Conservation (phyloP, 2,329 filamentous ascomycete species). For the Leptographium lundbergii region DNA sequence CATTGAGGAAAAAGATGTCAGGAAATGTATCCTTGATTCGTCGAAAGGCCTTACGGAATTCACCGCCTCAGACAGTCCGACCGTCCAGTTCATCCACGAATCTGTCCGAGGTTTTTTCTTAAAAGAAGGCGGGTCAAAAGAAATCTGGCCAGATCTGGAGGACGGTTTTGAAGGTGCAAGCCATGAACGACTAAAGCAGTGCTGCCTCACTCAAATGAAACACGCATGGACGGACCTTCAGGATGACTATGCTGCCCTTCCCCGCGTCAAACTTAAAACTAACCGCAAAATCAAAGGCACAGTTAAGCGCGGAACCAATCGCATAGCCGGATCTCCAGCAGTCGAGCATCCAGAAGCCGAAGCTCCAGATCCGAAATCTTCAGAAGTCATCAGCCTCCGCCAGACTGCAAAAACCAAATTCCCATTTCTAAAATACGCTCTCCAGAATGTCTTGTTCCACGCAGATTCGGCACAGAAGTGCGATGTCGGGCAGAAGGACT, state of each 20-base stretch:
- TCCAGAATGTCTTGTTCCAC: conserved; percentile 26
- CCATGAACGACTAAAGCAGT: conserved; percentile 30
- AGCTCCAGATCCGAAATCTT: background rate
- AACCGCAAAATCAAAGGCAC: background rate
- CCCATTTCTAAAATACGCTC: conserved; percentile 35
- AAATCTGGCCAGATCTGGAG: conserved; percentile 21
- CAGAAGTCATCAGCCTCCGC: background rate
- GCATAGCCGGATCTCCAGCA: too few species aligned
- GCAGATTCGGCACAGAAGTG: conserved; percentile 22
- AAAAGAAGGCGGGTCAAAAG: conserved; percentile 18
- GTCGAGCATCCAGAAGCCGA: too few species aligned
- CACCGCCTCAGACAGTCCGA: conserved; percentile 18
- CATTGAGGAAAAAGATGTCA: conserved; percentile 13
- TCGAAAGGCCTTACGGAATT: conserved; percentile 40
- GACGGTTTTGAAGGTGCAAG: conserved; percentile 20
- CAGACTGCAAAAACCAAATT: conserved; percentile 12
- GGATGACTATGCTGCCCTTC: background rate
- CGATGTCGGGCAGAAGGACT: conserved; percentile 17
- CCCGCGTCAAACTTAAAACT: too few species aligned
- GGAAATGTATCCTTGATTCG: conserved; percentile 22
- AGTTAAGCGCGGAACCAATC: background rate
- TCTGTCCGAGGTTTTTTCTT: conserved; percentile 35
- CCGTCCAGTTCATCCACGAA: conserved; percentile 41
- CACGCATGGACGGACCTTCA: background rate
- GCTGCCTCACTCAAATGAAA: conserved; percentile 27